Evolutionary conservation across 2,329 filamentous ascomycete genomes (phyloP).

Genomic region (Penicillium carneum): DNA sequence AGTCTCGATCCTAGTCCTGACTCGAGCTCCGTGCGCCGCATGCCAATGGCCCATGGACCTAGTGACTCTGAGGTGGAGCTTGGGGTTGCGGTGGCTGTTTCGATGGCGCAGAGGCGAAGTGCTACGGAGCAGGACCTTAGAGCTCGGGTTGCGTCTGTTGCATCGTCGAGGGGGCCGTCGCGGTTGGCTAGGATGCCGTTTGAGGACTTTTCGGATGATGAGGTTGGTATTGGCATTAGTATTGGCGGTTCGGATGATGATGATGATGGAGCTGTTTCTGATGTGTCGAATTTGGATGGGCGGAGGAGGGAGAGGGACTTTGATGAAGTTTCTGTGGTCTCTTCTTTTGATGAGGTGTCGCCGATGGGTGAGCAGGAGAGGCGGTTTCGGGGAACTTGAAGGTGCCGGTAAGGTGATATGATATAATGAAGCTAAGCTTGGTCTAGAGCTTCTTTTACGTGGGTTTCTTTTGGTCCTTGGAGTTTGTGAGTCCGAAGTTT

Average conservation of each 20-base stretch:
- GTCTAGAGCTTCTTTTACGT: not conserved
- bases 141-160: not conserved
- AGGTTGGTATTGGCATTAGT: slow-evolving; percentile 13
- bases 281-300: slow-evolving; percentile 35
- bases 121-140: slow-evolving; percentile 22
- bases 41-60: not conserved
- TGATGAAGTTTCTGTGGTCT: slow-evolving; percentile 46
- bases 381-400: slow-evolving; percentile 1
- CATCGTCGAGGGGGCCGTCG: slow-evolving; percentile 14
- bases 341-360: slow-evolving; percentile 38
- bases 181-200: slow-evolving; percentile 35
- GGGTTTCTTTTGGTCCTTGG: not conserved
- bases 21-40: not conserved
- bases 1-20: slow-evolving; percentile 7
- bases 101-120: slow-evolving; percentile 23
- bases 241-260: slow-evolving; percentile 9
- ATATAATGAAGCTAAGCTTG: slow-evolving; percentile 3
- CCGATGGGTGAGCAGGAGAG: slow-evolving; percentile 8
- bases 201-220: slow-evolving; percentile 23
- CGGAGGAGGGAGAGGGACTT: slow-evolving; percentile 25
- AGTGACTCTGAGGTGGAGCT: slow-evolving; percentile 19
- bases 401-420: not conserved
- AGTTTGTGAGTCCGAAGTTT: not conserved
- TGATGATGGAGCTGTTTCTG: slow-evolving; percentile 40
- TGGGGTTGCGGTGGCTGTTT: slow-evolving; percentile 23